A percentile compares a stretch with the other conserved stretches of the same genome.
Evolutionary conservation across 345 rosid genomes (phyloP).

Genomic region (Mallotus nudiflorus): DNA sequence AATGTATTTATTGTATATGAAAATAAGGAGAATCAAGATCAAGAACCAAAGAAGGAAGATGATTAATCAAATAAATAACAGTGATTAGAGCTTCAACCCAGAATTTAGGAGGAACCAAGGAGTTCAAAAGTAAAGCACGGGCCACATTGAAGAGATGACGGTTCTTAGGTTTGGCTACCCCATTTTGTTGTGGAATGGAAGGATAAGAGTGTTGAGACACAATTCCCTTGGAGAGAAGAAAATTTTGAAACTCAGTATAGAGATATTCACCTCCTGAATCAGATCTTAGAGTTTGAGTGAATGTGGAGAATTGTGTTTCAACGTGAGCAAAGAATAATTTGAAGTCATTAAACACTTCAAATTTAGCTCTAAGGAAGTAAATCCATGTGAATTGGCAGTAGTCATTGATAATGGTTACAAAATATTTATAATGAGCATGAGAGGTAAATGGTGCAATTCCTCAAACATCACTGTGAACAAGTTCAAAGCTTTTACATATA

Average conservation of each 20-base stretch:
- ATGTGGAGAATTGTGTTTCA: neutral
- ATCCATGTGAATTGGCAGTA: too few species aligned
- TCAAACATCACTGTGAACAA: too few species aligned
- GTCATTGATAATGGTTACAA: too few species aligned
- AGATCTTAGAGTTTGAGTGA: neutral
- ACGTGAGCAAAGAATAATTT: neutral
- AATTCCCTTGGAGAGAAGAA: neutral
- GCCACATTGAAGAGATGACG: neutral
- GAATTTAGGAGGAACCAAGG: neutral
- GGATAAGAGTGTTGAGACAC: conserved; percentile 5
- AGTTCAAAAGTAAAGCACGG: neutral
- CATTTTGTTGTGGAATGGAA: conserved; percentile 9
- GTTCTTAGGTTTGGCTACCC: neutral
- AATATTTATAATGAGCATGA: too few species aligned
- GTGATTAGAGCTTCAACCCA: neutral
- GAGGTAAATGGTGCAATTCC: too few species aligned
- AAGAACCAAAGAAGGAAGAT: too few species aligned
- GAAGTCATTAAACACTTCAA: neutral
- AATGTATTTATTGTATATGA: neutral
- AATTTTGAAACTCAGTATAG: conserved; percentile 4
- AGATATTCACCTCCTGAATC: neutral
- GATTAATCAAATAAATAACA: neutral
- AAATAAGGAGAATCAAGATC: neutral
- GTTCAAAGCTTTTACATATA: too few species aligned
- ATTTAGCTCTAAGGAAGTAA: neutral